phyloP scores from a whole-genome alignment of 2,329 filamentous ascomycete species.

The Verticillium nubilum region DNA sequence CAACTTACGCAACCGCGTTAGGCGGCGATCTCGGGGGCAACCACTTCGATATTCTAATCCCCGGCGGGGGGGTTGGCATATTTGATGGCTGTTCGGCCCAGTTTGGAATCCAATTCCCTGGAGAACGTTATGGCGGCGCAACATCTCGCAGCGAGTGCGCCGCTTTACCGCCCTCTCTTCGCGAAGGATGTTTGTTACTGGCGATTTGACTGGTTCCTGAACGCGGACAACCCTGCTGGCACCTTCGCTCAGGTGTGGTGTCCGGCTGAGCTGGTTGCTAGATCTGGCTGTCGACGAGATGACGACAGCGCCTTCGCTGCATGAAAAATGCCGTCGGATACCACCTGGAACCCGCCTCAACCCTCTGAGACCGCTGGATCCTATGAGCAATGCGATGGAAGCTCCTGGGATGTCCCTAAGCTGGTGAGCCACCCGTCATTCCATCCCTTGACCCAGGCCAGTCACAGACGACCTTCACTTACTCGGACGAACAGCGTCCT shows the following conservation, averaged over 20 bases:
- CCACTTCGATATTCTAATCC: slow-evolving; percentile 55
- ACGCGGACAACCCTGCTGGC: slow-evolving; percentile 50
- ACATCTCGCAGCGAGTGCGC: slow-evolving; percentile 43
- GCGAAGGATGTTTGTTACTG: slow-evolving; percentile 55
- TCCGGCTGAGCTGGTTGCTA: slow-evolving; percentile 38
- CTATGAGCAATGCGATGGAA: slow-evolving; percentile 8
- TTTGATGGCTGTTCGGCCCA: slow-evolving; percentile 46
- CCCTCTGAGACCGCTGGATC: slow-evolving; percentile 9
- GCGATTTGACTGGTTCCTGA: slow-evolving; percentile 59
- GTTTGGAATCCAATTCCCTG: slow-evolving; percentile 32
- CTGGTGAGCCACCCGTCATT: not conserved
- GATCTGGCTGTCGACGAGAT: slow-evolving; percentile 26
- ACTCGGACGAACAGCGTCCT: not conserved
- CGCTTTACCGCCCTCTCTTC: slow-evolving; percentile 43
- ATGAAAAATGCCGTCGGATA: not conserved
- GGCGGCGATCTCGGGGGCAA: slow-evolving; percentile 47
- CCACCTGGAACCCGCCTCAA: slow-evolving; percentile 5
- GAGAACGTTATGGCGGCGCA: slow-evolving; percentile 53
- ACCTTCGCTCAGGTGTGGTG: slow-evolving; percentile 50
- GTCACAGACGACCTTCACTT: not conserved
- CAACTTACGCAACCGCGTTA: not conserved
- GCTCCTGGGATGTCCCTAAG: slow-evolving; percentile 8
- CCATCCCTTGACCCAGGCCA: not conserved
- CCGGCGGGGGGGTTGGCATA: slow-evolving; percentile 47
- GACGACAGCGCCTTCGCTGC: slow-evolving; percentile 12